Conservation (phyloP, 495 filamentous ascomycete species). For the Cenococcum geophilum region DNA sequence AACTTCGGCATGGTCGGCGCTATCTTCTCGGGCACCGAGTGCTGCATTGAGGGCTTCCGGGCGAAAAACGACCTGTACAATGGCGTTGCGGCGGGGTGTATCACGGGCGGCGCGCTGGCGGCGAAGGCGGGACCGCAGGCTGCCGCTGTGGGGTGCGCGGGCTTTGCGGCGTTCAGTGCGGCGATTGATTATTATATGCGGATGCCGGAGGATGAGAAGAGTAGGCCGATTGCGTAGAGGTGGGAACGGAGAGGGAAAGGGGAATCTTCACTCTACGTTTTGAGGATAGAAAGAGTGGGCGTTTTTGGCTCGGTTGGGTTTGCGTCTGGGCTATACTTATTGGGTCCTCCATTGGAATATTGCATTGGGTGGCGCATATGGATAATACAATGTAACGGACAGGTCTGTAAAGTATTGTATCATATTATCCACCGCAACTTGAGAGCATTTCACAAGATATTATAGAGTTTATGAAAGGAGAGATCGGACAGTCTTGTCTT, state of each 20-base stretch:
- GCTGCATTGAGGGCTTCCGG: slow-evolving; percentile 83
- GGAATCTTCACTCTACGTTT: not conserved
- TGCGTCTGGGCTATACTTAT: not conserved
- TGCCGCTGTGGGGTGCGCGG: slow-evolving; percentile 79
- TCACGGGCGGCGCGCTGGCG: slow-evolving; percentile 84
- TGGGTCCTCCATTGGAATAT: not conserved
- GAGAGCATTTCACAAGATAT: no score
- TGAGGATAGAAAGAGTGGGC: not conserved
- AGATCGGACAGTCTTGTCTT: no score
- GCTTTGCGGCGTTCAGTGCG: slow-evolving; percentile 91
- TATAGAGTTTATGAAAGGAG: no score
- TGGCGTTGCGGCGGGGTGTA: slow-evolving; percentile 78
- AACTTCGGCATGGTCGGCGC: slow-evolving; percentile 92
- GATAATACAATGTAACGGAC: not conserved
- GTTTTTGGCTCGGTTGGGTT: not conserved
- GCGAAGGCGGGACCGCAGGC: slow-evolving; percentile 85
- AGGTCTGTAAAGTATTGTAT: no score
- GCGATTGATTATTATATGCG: slow-evolving; percentile 93
- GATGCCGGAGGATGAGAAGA: slow-evolving; percentile 42
- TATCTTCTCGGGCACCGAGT: slow-evolving; percentile 88
- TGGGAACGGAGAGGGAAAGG: slow-evolving; percentile 4
- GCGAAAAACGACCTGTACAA: slow-evolving; percentile 93
- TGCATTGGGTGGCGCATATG: slow-evolving; percentile 1
- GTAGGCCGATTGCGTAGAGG: slow-evolving; percentile 5
- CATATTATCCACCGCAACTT: no score